phyloP scores from a whole-genome alignment of 2,329 filamentous ascomycete genomes.

The Colletotrichum tofieldiae region DNA sequence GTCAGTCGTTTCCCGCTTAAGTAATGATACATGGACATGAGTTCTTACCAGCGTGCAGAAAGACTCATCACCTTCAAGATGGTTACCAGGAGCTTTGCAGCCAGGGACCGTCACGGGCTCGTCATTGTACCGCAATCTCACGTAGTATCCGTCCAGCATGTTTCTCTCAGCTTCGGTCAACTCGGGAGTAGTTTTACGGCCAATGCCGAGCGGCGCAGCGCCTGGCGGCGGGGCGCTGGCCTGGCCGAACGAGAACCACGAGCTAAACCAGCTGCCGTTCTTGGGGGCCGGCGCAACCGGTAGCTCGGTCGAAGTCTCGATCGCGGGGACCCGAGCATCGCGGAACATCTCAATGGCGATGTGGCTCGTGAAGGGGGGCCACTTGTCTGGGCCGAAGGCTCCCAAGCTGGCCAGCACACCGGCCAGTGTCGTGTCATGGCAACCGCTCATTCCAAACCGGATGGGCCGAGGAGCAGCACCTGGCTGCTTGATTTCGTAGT shows the following conservation, averaged over 20 bases:
- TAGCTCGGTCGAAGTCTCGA: conserved; percentile 44
- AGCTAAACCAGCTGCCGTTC: conserved; percentile 52
- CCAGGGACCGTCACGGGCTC: conserved; percentile 85
- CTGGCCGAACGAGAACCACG: conserved; percentile 49
- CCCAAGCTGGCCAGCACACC: conserved; percentile 84
- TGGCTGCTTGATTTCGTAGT: conserved; percentile 63
- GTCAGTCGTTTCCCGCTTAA: neutral
- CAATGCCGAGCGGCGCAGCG: conserved; percentile 64
- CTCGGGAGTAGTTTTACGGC: conserved; percentile 71
- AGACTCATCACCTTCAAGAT: conserved; percentile 87
- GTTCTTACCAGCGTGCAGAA: conserved; percentile 87
- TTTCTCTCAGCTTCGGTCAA: conserved; percentile 70
- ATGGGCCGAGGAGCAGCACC: conserved; percentile 63
- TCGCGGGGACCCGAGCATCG: conserved; percentile 54
- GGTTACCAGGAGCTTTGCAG: conserved; percentile 82
- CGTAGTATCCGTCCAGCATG: conserved; percentile 81
- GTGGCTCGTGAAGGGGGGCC: conserved; percentile 96
- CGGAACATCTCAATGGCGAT: conserved; percentile 93
- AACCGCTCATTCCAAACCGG: conserved; percentile 86
- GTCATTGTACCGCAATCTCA: conserved; percentile 94
- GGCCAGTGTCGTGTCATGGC: conserved; percentile 94
- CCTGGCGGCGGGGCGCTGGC: conserved; percentile 46
- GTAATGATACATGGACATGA: neutral
- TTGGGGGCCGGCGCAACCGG: conserved; percentile 38
- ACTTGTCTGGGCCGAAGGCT: conserved; percentile 79